Evolutionary conservation across 2,329 filamentous ascomycete genomes (phyloP), one percentile per base, ranked within the genome.

Genomic region (Paraphoma chrysanthemicola): DNA sequence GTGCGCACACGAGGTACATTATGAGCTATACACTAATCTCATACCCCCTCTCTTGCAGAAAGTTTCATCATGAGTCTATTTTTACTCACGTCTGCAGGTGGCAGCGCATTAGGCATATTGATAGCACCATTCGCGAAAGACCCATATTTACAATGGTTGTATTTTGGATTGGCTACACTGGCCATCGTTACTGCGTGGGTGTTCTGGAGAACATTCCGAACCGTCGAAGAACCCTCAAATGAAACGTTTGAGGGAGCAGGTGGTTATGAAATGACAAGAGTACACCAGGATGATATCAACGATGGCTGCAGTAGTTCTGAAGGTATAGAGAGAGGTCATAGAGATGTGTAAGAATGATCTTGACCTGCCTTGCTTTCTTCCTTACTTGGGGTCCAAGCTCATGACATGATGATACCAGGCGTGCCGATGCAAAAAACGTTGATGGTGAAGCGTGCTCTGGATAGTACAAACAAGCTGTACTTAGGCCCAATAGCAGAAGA

Each of bases 121-220:
- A 77, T 91, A 11, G 82, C 86, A 1, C 86, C 88, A 0, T 76
- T 82, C 5, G 84, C 86, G 6, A 82, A 82, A 54, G 86, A 92
- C 69, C 89, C 89, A 18, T 81, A 86, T 62, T 82, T 90, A 64
- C 68, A 88, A 54, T 90, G 87, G 86, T 84, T 91, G 81, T 90
- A 89, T 66, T 79, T 80, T 23, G 85, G 84, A 17, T 74, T 89
- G n/a, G 82, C 81, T 5, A 66, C 77, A 51, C 79, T 80, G 14
- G 82, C 83, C 0, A 80, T 81, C 51, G 29, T 78, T 1, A 78
- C 81, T 3, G 84, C 84, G 18, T 75, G 79, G 30, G 59, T 83
- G 53, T 89, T 90, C 75, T 88, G 80, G 73, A 29, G 78, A 31
- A 63, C 78, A 45, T 86, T 84, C 75, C 76, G 71, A 33, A 55